These are phyloP conservation scores for Geranium incanum DNA, from an alignment of 441 rosid species.

Conservation along the genomic window DNA sequence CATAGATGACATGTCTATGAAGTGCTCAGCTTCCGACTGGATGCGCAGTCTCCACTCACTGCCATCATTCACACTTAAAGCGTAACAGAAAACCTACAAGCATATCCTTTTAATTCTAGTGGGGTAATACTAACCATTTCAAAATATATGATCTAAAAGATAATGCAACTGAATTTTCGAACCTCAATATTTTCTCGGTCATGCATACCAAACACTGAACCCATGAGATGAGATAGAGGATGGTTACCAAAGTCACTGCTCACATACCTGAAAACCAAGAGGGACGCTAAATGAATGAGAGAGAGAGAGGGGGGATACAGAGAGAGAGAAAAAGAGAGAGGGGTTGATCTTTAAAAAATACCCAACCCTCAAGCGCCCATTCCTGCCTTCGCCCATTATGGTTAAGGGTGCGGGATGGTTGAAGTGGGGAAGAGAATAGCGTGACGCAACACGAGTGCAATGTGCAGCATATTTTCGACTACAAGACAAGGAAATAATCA, in stretches of 20 bases:
- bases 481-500: conserved; percentile 21
- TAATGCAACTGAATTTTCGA: conserved; percentile 13
- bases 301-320: no score
- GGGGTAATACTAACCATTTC: background rate
- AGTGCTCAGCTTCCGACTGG: conserved; percentile 86
- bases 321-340: background rate
- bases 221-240: conserved; percentile 98
- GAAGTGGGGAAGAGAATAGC: conserved; percentile 69
- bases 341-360: conserved; percentile 22
- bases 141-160: background rate
- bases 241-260: conserved; percentile 99
- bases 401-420: conserved; percentile 58
- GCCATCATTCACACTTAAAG: conserved; percentile 86
- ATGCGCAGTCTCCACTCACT: conserved; percentile 96
- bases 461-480: conserved; percentile 95
- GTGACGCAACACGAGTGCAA: conserved; percentile 81
- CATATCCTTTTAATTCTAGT: background rate
- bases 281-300: background rate
- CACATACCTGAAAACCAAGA: conserved; percentile 29
- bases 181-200: conserved; percentile 82
- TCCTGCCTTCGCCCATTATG: conserved; percentile 53
- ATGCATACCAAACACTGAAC: conserved; percentile 98
- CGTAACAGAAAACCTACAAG: conserved; percentile 81
- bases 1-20: conserved; percentile 84
- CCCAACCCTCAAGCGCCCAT: conserved; percentile 77